Percentiles rank a stretch among this genome's conserved stretches.
Conservation (phyloP, 805 yeast species). For the Ogataea polymorpha region DNA sequence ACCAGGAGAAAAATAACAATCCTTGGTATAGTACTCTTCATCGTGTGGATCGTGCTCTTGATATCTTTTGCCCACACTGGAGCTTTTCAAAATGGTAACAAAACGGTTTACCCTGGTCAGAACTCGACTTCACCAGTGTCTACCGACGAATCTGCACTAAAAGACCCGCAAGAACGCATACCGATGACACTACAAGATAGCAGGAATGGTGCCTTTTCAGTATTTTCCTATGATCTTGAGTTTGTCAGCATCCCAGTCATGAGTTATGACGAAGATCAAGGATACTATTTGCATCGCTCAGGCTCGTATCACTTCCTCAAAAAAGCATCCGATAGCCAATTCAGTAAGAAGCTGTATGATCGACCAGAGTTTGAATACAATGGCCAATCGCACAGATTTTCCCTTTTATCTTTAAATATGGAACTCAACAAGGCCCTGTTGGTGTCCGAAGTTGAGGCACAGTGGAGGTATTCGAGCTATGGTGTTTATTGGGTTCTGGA, state of each 20-base stretch:
- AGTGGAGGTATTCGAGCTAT: slow-evolving; percentile 69
- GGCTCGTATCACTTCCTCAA: slow-evolving; percentile 17
- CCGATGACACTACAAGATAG: slow-evolving; percentile 28
- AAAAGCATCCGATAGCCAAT: slow-evolving; percentile 31
- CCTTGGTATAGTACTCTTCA: slow-evolving; percentile 17
- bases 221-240: slow-evolving; percentile 21
- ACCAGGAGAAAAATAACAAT: slow-evolving; percentile 15
- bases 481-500: slow-evolving; percentile 65
- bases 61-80: slow-evolving; percentile 24
- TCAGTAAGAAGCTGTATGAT: slow-evolving; percentile 31
- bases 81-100: slow-evolving; percentile 13
- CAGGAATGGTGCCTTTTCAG: slow-evolving; percentile 31
- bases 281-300: slow-evolving; percentile 33
- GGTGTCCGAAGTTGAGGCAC: slow-evolving; percentile 43
- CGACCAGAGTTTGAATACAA: slow-evolving; percentile 38
- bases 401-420: slow-evolving; percentile 42
- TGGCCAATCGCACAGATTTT: slow-evolving; percentile 39
- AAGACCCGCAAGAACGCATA: slow-evolving; percentile 8
- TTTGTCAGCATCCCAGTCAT: slow-evolving; percentile 28
- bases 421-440: slow-evolving; percentile 51
- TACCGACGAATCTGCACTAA: background rate
- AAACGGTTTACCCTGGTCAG: background rate
- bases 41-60: slow-evolving; percentile 28
- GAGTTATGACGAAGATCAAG: slow-evolving; percentile 40
- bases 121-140: background rate